phyloP scores from a whole-genome alignment of 1,284 basidiomycete genomes.

The Peniophora sp. region DNA sequence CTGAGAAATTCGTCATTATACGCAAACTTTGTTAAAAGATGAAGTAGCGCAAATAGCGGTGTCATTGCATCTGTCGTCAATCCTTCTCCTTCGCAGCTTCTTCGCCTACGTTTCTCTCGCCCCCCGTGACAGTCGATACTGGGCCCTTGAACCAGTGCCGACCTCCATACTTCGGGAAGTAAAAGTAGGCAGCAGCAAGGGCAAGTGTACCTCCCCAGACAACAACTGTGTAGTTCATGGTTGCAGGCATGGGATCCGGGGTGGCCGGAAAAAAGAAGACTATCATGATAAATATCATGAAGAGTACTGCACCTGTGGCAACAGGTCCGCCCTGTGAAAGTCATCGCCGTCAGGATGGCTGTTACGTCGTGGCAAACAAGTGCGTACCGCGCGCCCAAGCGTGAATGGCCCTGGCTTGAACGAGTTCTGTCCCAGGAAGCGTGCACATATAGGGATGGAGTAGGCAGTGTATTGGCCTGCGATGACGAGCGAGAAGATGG shows the following conservation, averaged over 20 bases:
- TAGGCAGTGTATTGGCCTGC: constrained; percentile 16
- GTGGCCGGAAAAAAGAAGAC: constrained; percentile 12
- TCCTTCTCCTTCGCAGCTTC: no score
- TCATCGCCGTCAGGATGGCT: not conserved
- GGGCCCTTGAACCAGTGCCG: constrained; percentile 19
- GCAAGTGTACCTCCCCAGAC: constrained; percentile 16
- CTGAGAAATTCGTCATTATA: no score
- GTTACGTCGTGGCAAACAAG: not conserved
- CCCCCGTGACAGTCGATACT: constrained; percentile 8
- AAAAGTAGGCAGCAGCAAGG: constrained; percentile 13
- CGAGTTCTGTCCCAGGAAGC: constrained; percentile 15
- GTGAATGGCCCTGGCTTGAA: constrained; percentile 21
- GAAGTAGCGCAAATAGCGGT: no score
- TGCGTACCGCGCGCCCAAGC: constrained; percentile 18
- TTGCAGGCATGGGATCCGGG: constrained; percentile 8
- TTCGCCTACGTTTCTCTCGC: not conserved
- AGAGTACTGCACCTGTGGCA: not conserved
- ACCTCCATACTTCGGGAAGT: constrained; percentile 17
- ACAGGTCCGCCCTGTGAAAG: not conserved
- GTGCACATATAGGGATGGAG: constrained; percentile 20
- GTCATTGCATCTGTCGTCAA: no score
- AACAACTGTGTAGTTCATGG: constrained; percentile 24
- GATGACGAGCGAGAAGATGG: constrained; percentile 21
- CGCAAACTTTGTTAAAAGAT: no score
- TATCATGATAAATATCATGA: constrained; percentile 1